A percentile compares a stretch with the other conserved stretches of the same genome.
Conservation (phyloP, 495 filamentous ascomycete genomes). For the Parachaetomium inaequale region DNA sequence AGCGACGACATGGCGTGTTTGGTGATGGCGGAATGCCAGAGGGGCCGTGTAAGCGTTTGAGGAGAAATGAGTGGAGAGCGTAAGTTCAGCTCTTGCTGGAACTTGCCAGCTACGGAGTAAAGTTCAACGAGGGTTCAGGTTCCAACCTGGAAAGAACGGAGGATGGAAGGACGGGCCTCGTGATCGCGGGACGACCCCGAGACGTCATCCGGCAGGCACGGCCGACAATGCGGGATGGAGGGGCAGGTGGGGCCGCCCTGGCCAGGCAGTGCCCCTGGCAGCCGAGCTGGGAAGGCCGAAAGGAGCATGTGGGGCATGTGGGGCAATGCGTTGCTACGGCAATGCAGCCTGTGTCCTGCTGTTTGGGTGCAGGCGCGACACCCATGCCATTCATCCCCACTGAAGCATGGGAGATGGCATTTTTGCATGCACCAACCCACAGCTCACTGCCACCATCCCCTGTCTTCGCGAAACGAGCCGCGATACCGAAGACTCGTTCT, state of each 20-base stretch:
- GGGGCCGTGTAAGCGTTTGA: too few species aligned
- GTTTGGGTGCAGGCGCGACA: conserved; percentile 19
- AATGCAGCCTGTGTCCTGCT: conserved; percentile 8
- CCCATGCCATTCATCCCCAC: conserved; percentile 17
- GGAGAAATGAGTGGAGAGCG: too few species aligned
- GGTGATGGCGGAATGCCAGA: neutral
- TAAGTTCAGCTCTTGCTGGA: too few species aligned
- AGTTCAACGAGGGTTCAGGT: too few species aligned
- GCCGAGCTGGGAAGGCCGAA: neutral
- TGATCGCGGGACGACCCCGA: conserved; percentile 10
- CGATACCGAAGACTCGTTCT: too few species aligned
- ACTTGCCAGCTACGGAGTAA: neutral
- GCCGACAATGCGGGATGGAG: conserved; percentile 14
- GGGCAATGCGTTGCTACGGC: conserved; percentile 16
- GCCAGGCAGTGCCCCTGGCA: neutral
- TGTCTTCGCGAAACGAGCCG: neutral
- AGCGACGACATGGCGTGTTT: conserved; percentile 44
- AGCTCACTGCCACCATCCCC: conserved; percentile 4
- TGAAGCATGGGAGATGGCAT: neutral
- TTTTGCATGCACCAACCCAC: too few species aligned
- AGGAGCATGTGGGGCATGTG: neutral
- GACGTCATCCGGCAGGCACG: conserved; percentile 22
- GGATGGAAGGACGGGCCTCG: conserved; percentile 9
- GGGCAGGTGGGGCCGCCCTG: conserved; percentile 11
- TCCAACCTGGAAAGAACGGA: too few species aligned